A percentile compares a stretch with the other conserved stretches of the same genome.
phyloP scores from a whole-genome alignment of 192 early-diverging fungal species.

The Podila verticillata region DNA sequence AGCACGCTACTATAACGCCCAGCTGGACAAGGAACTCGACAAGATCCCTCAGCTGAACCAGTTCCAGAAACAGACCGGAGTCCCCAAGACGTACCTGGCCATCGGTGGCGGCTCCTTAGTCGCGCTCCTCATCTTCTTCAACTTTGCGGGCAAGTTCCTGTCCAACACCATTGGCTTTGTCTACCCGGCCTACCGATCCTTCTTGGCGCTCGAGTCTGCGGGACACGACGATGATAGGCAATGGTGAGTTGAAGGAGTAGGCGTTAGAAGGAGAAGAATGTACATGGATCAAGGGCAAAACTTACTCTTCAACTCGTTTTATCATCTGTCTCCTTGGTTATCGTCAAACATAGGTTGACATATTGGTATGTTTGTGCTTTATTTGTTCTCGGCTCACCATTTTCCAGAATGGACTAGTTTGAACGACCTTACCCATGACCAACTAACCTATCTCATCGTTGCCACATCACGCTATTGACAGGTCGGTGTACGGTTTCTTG shows the following conservation, averaged over 20 bases:
- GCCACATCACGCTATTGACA: constrained; percentile 13
- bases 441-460: not conserved
- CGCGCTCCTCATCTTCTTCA: constrained; percentile 85
- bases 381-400: not conserved
- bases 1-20: constrained; percentile 37
- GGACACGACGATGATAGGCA: constrained; percentile 81
- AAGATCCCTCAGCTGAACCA: constrained; percentile 67
- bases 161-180: constrained; percentile 87
- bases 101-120: constrained; percentile 66
- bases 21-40: constrained; percentile 78
- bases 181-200: constrained; percentile 89
- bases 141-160: constrained; percentile 80
- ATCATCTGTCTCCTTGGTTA: not conserved
- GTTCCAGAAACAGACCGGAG: constrained; percentile 75
- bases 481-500: constrained; percentile 87
- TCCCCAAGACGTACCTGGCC: constrained; percentile 87
- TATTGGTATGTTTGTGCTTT: constrained; percentile 70
- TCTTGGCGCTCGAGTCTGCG: constrained; percentile 88
- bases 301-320: not conserved
- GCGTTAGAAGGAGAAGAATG: not conserved
- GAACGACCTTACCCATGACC: not conserved
- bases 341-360: constrained; percentile 57
- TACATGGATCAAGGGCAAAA: not conserved
- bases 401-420: not conserved
- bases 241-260: constrained; percentile 57